A percentile compares a stretch with the other conserved stretches of the same genome.
phyloP scores from a whole-genome alignment of 164 flowering plant genomes.

The Kingdonia uniflora region DNA sequence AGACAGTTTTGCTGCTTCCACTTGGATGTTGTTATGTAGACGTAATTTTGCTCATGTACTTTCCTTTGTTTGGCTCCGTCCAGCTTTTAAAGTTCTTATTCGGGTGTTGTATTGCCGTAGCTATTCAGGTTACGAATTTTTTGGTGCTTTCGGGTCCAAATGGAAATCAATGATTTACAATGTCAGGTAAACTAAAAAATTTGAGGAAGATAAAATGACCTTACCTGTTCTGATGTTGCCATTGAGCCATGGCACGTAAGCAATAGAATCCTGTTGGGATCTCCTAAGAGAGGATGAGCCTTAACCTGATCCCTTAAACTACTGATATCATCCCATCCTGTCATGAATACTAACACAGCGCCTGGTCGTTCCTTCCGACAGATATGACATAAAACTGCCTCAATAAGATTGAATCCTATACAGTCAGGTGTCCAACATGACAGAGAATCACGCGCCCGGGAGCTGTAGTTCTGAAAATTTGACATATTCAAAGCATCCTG shows the following conservation, averaged over 20 bases:
- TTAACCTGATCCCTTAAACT: constrained; percentile 84
- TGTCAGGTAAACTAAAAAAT: too few species aligned
- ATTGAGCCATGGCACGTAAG: constrained; percentile 98
- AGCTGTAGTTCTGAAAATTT: constrained; percentile 72
- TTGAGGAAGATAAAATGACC: background rate
- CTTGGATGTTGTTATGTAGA: too few species aligned
- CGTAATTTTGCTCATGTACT: too few species aligned
- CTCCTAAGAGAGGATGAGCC: constrained; percentile 95
- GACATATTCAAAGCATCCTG: constrained; percentile 86
- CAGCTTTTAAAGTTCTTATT: too few species aligned
- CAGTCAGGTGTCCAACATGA: constrained; percentile 86
- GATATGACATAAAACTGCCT: constrained; percentile 92
- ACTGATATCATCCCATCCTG: constrained; percentile 99
- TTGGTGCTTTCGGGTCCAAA: too few species aligned
- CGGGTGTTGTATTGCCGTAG: too few species aligned
- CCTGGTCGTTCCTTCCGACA: constrained; percentile 95
- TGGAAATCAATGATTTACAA: too few species aligned
- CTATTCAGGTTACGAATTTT: too few species aligned
- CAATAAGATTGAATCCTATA: constrained; percentile 96
- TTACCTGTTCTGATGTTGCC: constrained; percentile 98
- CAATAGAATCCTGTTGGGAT: constrained; percentile 89
- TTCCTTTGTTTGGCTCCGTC: too few species aligned
- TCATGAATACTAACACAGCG: constrained; percentile 95
- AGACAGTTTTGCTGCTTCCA: too few species aligned
- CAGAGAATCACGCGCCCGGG: constrained; percentile 83